These are phyloP conservation scores for Cryptosporidium felis DNA, from an alignment of 169 alveolate genomes.

Conservation along the genomic window DNA sequence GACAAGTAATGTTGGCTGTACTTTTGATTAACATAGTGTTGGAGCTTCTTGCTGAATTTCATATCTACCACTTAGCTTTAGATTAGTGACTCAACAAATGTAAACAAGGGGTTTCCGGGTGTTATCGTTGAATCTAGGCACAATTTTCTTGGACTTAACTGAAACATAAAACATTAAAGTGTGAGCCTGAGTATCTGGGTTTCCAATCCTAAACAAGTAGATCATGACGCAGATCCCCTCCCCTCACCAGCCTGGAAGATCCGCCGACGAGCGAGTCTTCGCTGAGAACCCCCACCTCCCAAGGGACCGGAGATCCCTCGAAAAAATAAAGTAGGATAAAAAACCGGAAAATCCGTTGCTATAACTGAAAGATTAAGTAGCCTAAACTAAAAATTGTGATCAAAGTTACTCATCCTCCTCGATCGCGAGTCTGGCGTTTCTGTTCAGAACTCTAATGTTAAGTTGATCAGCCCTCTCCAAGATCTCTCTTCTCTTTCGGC, in stretches of 20 bases:
- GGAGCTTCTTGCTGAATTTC: constrained; percentile 80
- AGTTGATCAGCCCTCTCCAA: constrained; percentile 94
- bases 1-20: constrained; percentile 77
- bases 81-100: no score
- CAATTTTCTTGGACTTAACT: no score
- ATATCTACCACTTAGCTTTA: no score
- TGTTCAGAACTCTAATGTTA: constrained; percentile 90
- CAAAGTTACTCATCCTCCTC: constrained; percentile 71
- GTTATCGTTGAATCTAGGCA: no score
- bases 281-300: background rate
- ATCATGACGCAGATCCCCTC: no score
- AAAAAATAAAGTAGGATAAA: background rate
- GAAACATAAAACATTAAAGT: no score
- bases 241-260: background rate
- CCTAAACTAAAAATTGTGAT: constrained; percentile 6
- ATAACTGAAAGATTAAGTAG: constrained; percentile 47
- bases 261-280: constrained; percentile 1
- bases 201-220: no score
- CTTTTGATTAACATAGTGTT: constrained; percentile 76
- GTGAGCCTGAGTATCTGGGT: no score
- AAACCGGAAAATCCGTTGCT: background rate
- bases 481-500: constrained; percentile 89
- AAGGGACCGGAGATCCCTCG: background rate
- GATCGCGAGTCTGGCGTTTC: constrained; percentile 81
- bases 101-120: no score